Evolutionary conservation across 1,284 basidiomycete genomes (phyloP), one percentile per base, ranked within the genome.

Genomic region (Coniferiporia sulphurascens): DNA sequence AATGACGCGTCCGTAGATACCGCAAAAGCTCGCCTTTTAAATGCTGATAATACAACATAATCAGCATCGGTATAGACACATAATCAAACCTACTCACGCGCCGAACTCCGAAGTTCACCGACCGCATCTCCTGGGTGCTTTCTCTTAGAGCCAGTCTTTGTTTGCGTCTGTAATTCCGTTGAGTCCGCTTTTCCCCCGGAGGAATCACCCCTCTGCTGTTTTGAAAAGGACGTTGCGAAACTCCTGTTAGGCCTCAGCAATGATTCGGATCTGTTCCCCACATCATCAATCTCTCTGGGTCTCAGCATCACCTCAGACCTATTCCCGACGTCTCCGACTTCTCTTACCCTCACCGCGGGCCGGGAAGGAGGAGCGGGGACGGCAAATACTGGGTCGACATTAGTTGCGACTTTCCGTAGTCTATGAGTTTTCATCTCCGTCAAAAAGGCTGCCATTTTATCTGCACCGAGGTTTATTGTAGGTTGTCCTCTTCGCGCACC

Each of bases 391-490:
- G 61, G 61, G 1, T 58, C 56, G 3, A 63, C 54, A n/a, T 48
- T 60, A 52, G 64, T 64, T 19, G 63, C 68, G 0, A 84, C 79
- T 68, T 80, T 87, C 63, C 80, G 77, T 56, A 91, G 66, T 45
- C 85, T 76, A 27, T 84, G 85, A 0, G 79, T 85, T 74, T 89
- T 91, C 78, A 91, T 83, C 69, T 91, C 89, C 12, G 73, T 84
- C 62, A 91, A 69, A 66, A 91, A 91, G 2, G 84, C 87, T 0
- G 85, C 85, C 86, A 91, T 90, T 68, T 89, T 88, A 62, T 91
- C 89, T 3, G 83, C 77, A 0, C 86, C 79, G 6, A 91, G 76
- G 32, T 85, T 85, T 17, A 90, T 76, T 0, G 86, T 84, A 0
- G 89, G 84, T 57, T 82, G 78, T 4, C 86, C 85, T 3, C 78